Evolutionary conservation across 164 flowering plant species (phyloP), one percentile per base, ranked within the genome.

Genomic region (Litsea cubeba): DNA sequence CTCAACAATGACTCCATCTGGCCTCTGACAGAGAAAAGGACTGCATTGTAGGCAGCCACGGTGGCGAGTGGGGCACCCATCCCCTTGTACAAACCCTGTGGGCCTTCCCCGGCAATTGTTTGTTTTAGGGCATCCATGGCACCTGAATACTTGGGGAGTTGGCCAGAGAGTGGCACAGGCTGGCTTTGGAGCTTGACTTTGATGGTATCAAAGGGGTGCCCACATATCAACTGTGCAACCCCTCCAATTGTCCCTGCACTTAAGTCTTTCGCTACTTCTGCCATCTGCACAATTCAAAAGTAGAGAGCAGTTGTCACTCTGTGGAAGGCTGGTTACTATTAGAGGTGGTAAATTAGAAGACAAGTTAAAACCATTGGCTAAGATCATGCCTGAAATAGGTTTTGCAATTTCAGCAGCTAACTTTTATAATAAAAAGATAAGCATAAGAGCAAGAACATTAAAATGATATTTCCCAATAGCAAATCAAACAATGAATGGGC

Each of bases 41-140:
- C 82, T 12, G 99, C 99, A 80, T 95, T 95, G 76, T 93, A 93
- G 71, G 95, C 98, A 22, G 98, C 99, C 54, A 95, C 98, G 22
- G 99, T 93, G 50, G 99, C 97, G 73, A 95, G 95, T 74, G 99
- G 99, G 49, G 97, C 99, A 12, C 99, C 99, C 99, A 95, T 93
- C 30, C 99, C 99, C 78, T 95, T 95, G 85, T 85, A 95, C 80
- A 95, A 78, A 30, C 97, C 99, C 62, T 89, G 72, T 1, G 86
- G 81, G 30, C 98, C 99, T 87, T 93, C 99, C 14, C 91, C 91
- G 25, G 96, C 88, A 72, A 95, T 18, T 67, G 98, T 95, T 79
- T 95, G 88, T 83, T 76, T 88, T 63, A 93, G 97, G 62, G 99
- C 99, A 87, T 95, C 96, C 12, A 95, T 86, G 20, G 99, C 98